A percentile compares a stretch with the other conserved stretches of the same genome.
Conservation (phyloP, 2,329 filamentous ascomycete genomes). For the Aspergillus thermomutatus region DNA sequence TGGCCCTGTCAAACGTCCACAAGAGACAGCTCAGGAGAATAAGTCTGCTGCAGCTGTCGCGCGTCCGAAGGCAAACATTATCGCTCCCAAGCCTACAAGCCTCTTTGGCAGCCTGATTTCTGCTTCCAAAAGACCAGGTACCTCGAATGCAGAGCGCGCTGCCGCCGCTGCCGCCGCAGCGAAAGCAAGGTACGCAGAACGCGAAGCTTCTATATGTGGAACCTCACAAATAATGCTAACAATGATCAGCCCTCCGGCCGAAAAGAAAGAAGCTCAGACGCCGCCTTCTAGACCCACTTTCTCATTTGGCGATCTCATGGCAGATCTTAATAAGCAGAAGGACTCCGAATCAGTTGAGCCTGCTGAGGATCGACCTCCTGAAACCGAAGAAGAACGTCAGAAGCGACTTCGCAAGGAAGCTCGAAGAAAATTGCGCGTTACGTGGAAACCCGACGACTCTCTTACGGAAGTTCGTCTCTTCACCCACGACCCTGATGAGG, state of each 20-base stretch:
- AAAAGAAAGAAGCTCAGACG: conserved; percentile 35
- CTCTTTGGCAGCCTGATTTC: conserved; percentile 47
- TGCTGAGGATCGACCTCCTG: conserved; percentile 51
- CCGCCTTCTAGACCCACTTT: conserved; percentile 41
- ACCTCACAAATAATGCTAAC: conserved; percentile 12
- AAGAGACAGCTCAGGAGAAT: conserved; percentile 22
- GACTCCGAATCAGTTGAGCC: conserved; percentile 50
- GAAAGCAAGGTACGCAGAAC: conserved; percentile 31
- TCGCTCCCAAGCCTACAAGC: conserved; percentile 43
- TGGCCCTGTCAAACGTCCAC: conserved; percentile 26
- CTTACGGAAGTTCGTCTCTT: conserved; percentile 59
- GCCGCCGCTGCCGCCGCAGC: conserved; percentile 39
- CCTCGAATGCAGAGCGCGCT: conserved; percentile 48
- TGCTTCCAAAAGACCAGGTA: conserved; percentile 49
- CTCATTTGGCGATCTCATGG: conserved; percentile 49
- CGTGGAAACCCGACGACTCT: conserved; percentile 56
- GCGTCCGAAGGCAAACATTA: conserved; percentile 38
- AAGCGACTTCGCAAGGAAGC: conserved; percentile 61
- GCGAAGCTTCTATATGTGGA: neutral
- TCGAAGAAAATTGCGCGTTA: conserved; percentile 58
- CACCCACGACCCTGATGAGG: conserved; percentile 62
- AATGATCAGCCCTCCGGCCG: conserved; percentile 25
- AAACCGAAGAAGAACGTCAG: conserved; percentile 58
- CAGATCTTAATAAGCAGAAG: conserved; percentile 55
- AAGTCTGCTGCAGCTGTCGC: conserved; percentile 28